A percentile compares a stretch with the other conserved stretches of the same genome.
Evolutionary conservation across 176 grass and related monocot genomes (phyloP).

Genomic region (Oryza nivara): DNA sequence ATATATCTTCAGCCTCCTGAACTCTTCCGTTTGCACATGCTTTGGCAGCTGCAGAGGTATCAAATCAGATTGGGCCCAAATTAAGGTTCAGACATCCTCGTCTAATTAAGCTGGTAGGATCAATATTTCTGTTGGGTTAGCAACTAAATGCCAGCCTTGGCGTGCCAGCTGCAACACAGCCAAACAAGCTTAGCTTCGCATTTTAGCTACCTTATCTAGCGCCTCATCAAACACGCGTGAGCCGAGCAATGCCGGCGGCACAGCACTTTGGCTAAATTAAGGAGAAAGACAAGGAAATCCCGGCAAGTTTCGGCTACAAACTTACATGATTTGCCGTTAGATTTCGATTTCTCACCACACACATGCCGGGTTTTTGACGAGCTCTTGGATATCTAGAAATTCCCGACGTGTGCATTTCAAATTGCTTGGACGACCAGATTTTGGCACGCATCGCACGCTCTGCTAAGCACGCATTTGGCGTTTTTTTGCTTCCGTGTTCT

Average conservation of each 20-base stretch:
- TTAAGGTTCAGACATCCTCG: background rate
- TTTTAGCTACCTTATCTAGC: no score
- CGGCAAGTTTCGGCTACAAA: background rate
- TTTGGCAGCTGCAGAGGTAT: background rate
- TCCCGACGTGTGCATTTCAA: background rate
- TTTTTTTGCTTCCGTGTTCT: background rate
- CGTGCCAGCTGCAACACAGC: background rate
- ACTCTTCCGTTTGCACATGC: no score
- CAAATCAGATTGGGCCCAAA: background rate
- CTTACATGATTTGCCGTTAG: background rate
- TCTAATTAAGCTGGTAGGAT: background rate
- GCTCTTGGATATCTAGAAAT: background rate
- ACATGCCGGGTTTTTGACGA: background rate
- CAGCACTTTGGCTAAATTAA: background rate
- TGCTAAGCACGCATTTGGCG: background rate
- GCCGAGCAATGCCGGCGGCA: background rate
- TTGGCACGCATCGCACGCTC: background rate
- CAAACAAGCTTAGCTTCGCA: no score
- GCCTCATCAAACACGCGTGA: conserved; percentile 36
- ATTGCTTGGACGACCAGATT: background rate
- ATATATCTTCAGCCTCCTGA: no score
- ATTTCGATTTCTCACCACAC: background rate
- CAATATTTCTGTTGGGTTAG: conserved; percentile 10
- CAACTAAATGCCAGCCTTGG: conserved; percentile 13
- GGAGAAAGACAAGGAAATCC: background rate